phyloP scores from a whole-genome alignment of 1,284 basidiomycete species.

The Cystobasidium slooffiae region DNA sequence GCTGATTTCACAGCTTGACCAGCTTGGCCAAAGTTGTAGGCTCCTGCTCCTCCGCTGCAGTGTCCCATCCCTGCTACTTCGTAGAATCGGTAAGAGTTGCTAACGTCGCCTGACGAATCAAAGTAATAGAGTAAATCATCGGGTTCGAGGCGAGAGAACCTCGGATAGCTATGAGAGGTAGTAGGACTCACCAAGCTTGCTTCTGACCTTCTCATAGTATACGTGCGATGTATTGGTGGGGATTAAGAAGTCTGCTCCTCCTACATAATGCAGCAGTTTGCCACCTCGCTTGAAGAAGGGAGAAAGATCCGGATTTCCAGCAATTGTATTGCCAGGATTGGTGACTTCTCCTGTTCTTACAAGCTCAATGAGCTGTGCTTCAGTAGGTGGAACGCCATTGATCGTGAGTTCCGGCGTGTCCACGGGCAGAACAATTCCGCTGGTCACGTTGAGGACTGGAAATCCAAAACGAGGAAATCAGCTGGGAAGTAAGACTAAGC shows the following conservation, averaged over 20 bases:
- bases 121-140: not conserved
- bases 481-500: no score
- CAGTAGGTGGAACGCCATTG: constrained; percentile 12
- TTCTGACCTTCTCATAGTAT: constrained; percentile 46
- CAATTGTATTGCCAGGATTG: constrained; percentile 48
- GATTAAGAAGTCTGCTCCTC: constrained; percentile 49
- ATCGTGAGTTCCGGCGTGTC: constrained; percentile 9
- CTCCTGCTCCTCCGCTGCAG: constrained; percentile 43
- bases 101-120: constrained; percentile 31
- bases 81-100: constrained; percentile 48
- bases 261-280: constrained; percentile 50
- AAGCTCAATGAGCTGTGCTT: constrained; percentile 43
- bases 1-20: constrained; percentile 2
- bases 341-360: constrained; percentile 45
- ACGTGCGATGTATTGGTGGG: constrained; percentile 43
- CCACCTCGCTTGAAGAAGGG: constrained; percentile 49
- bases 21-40: constrained; percentile 35
- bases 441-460: constrained; percentile 26
- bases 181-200: constrained; percentile 37
- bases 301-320: constrained; percentile 47
- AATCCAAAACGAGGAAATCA: not conserved
- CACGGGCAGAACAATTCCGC: constrained; percentile 6
- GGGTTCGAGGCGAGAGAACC: not conserved
- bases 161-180: not conserved
- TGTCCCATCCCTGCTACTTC: constrained; percentile 37